Percentiles rank a stretch among this genome's conserved stretches.
Evolutionary conservation across 192 early-diverging fungal genomes (phyloP).

Genomic region (Coemansia sp.): DNA sequence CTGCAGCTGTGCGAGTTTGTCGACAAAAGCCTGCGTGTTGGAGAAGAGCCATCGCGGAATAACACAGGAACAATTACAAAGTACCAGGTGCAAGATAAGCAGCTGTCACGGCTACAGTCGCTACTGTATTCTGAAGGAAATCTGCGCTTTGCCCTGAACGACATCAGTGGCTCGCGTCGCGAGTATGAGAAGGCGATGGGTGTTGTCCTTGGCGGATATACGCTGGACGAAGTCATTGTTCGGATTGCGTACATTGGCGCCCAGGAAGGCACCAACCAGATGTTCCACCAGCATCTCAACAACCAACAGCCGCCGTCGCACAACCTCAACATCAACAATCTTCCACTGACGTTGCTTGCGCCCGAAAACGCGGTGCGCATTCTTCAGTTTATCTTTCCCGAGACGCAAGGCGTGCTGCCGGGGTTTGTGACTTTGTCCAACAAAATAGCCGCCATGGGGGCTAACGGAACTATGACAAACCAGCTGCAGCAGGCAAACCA

Average conservation of each 20-base stretch:
- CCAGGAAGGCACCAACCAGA: slow-evolving; percentile 42
- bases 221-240: slow-evolving; percentile 50
- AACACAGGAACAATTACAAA: slow-evolving; percentile 9
- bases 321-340: slow-evolving; percentile 19
- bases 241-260: slow-evolving; percentile 47
- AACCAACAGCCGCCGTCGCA: slow-evolving; percentile 26
- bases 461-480: slow-evolving; percentile 5
- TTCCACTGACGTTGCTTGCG: slow-evolving; percentile 62
- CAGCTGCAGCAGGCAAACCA: slow-evolving; percentile 54
- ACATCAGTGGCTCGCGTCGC: slow-evolving; percentile 65
- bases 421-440: slow-evolving; percentile 51
- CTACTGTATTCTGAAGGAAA: slow-evolving; percentile 88
- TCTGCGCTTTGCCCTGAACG: slow-evolving; percentile 73
- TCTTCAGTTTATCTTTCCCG: slow-evolving; percentile 58
- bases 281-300: slow-evolving; percentile 44
- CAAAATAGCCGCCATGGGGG: slow-evolving; percentile 45
- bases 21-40: slow-evolving; percentile 60
- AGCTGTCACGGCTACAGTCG: slow-evolving; percentile 73
- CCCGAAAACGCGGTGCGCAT: slow-evolving; percentile 66
- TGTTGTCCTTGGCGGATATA: slow-evolving; percentile 62
- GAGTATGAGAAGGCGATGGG: slow-evolving; percentile 86
- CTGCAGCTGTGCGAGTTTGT: slow-evolving; percentile 80
- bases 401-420: slow-evolving; percentile 68
- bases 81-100: slow-evolving; percentile 60
- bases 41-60: slow-evolving; percentile 13